Conservation (phyloP, 2,329 filamentous ascomycete species). For the Aspergillus flavus region DNA sequence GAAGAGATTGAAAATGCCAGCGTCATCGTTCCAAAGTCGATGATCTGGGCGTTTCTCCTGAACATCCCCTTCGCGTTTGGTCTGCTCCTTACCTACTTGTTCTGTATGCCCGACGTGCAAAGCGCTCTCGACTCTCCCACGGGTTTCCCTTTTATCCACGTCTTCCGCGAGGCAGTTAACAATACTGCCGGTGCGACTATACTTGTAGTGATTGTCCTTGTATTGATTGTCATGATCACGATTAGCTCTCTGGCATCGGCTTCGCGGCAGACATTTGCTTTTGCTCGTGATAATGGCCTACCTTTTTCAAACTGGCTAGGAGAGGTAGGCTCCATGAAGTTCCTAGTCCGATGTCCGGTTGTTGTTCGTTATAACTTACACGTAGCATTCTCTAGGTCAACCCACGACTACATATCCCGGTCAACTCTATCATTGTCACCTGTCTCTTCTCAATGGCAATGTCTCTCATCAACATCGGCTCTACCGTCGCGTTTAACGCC, state of each 20-base stretch:
- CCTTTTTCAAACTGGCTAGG: conserved; percentile 47
- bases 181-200: conserved; percentile 27
- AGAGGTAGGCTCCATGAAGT: neutral
- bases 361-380: neutral
- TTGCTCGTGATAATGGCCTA: conserved; percentile 48
- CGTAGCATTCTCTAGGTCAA: conserved; percentile 30
- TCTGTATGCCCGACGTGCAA: conserved; percentile 33
- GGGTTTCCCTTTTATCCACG: conserved; percentile 51
- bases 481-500: conserved; percentile 54
- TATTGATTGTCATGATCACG: conserved; percentile 42
- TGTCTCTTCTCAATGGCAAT: conserved; percentile 39
- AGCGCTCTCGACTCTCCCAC: conserved; percentile 44
- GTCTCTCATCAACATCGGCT: conserved; percentile 57
- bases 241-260: conserved; percentile 43
- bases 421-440: conserved; percentile 41
- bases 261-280: conserved; percentile 46
- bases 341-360: neutral
- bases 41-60: conserved; percentile 7
- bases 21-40: conserved; percentile 8
- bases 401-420: conserved; percentile 42
- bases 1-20: conserved; percentile 14
- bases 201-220: conserved; percentile 44
- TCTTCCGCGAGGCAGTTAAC: conserved; percentile 41
- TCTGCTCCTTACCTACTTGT: conserved; percentile 48
- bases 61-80: conserved; percentile 7